Evolutionary conservation across 2,329 filamentous ascomycete genomes (phyloP), one percentile per base, ranked within the genome.

Genomic region (Akanthomyces lecanii): DNA sequence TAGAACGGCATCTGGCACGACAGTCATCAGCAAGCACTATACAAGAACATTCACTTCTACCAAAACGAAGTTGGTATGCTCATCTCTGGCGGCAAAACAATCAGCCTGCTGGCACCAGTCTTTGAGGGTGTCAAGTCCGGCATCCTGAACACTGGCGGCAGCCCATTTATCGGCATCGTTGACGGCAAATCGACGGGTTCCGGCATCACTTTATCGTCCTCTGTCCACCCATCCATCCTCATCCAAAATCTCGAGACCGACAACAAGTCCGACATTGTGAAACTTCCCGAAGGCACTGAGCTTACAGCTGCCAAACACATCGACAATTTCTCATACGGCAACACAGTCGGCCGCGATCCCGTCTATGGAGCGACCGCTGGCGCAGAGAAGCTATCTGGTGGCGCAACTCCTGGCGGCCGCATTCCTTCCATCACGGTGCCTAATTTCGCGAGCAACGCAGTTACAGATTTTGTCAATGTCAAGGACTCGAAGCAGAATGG

Each of bases 211-310:
- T 73, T 80, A 28, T 64, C 69, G 21, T 78, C 76, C 0, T 73
- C 69, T 2, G 69, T 65, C n/a, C 73, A 69, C 54, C 76, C 77
- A 8, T 78, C 76, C 8, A 76, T 79, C 66, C 54, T 79, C 7
- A 77, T 80, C 28, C 77, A 80, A 51, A 80, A 80, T 65, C 68
- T 79, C 14, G 70, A 65, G 66, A 78, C 78, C 64, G 76, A 79
- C 62, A 77, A 72, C 30, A 67, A 69, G 62, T 74, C 73, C 16
- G 68, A 75, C 63, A 66, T 79, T 38, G 75, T 73, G 2, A 68
- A 74, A 51, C 69, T 72, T 0, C 72, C 71, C 0, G 69, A 69
- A 8, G 67, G 66, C 5, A 77, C 72, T 1, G 65, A 71, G 10
- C 70, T 79, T 14, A 70, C 69, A 2, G 54, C 54, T 10, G n/a